These are phyloP conservation scores for Naganishia cerealis DNA, from an alignment of 1,284 basidiomycete genomes.

Conservation along the genomic window DNA sequence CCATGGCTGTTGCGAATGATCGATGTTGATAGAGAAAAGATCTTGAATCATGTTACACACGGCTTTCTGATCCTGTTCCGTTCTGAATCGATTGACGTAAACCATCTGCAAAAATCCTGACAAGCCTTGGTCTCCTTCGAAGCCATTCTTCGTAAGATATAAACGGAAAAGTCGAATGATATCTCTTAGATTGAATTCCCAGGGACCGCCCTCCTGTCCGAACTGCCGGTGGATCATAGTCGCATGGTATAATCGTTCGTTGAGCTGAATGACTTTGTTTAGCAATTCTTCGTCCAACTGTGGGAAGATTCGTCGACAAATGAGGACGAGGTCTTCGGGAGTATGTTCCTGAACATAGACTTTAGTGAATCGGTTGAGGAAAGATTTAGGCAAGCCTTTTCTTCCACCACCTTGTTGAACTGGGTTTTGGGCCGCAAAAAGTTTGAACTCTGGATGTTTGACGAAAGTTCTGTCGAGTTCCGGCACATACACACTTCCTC, in stretches of 20 bases:
- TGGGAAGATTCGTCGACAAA: constrained; percentile 76
- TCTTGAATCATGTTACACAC: constrained; percentile 66
- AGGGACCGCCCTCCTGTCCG: constrained; percentile 82
- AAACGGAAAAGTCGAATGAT: constrained; percentile 78
- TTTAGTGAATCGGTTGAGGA: constrained; percentile 96
- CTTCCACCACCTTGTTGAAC: constrained; percentile 93
- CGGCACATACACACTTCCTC: constrained; percentile 91
- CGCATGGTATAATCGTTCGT: constrained; percentile 69
- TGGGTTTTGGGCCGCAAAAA: constrained; percentile 98
- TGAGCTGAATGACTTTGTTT: constrained; percentile 80
- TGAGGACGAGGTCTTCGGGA: constrained; percentile 72
- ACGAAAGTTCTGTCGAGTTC: constrained; percentile 87
- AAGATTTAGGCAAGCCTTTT: constrained; percentile 95
- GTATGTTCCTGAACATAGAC: constrained; percentile 90
- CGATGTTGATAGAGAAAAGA: constrained; percentile 59
- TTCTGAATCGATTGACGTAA: constrained; percentile 87
- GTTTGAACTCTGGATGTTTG: constrained; percentile 86
- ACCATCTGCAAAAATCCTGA: constrained; percentile 66
- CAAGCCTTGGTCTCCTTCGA: constrained; percentile 65
- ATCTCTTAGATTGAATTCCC: constrained; percentile 99
- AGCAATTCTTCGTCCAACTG: constrained; percentile 62
- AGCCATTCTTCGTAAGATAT: constrained; percentile 57
- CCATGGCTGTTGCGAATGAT: constrained; percentile 55
- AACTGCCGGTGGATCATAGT: constrained; percentile 69
- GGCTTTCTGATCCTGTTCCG: constrained; percentile 63